Base-by-base conservation (phyloP, 371 early-diverging fungal species). In the Dichotomocladium elegans region DNA sequence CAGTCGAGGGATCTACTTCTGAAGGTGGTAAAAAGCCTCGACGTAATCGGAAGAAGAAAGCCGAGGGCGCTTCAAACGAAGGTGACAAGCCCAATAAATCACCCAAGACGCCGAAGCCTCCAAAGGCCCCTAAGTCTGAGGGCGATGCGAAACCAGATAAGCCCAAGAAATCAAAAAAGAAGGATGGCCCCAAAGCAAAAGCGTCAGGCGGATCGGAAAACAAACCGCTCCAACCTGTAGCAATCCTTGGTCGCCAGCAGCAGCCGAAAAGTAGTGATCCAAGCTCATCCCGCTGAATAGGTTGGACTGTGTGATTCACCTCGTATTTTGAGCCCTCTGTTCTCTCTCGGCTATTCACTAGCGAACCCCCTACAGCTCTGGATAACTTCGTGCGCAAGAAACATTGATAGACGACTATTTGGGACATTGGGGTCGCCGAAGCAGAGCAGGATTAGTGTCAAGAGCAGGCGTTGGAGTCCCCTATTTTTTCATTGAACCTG, bases 211-310 rank as follows among this genome's bases (percentile, higher is more conserved):
- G 44, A 51, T 37, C 10, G 55, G 47, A 46, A 57, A 42, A 52
- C 42, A 22, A 55, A 66, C n/a, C n/a, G 22, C 60, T 56, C 40
- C 60, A 53, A 41, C 52, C 60, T 10, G 51, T 65, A 22, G 62
- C 67, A 21, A 67, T 74, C 35, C 58, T 74, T 21, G 64, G 60
- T n/a, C 64, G 68, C 42, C 63, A 30, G 15, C 41, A 52, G 6
- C 28, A 46, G 27, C 37, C 12, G 21, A 37, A n/a, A 8, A 37
- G 21, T 7, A 37, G 15, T 9, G 37, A 37, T 37, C 17, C n/a
- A 37, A 6, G 7, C 15, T 17, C n/a, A 37, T 8, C 37, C 37
- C n/a, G n/a, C n/a, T n/a, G n/a, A n/a, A n/a, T n/a, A n/a, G n/a
- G n/a, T n/a, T n/a, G n/a, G n/a, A n/a, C n/a, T n/a, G n/a, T n/a